These are phyloP conservation scores for Mortierella alpina DNA, from an alignment of 192 early-diverging fungal species.

Conservation along the genomic window DNA sequence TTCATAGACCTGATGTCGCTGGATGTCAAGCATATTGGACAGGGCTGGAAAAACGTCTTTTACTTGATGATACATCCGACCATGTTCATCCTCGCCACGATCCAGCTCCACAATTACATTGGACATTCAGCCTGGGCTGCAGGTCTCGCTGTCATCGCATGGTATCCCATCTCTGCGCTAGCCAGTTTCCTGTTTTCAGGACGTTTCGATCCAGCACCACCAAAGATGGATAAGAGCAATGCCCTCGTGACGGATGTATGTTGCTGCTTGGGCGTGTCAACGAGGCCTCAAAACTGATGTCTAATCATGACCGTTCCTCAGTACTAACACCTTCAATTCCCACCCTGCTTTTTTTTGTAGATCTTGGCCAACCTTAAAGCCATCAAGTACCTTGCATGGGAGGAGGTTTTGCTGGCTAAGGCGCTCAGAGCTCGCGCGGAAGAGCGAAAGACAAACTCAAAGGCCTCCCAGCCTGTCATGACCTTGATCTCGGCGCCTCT, in stretches of 20 bases:
- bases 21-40: constrained; percentile 45
- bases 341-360: neutral
- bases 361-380: constrained; percentile 47
- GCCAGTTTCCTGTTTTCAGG: constrained; percentile 54
- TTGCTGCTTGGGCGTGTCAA: neutral
- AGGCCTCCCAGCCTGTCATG: constrained; percentile 45
- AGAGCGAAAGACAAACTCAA: constrained; percentile 31
- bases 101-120: constrained; percentile 42
- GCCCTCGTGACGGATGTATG: constrained; percentile 48
- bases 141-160: constrained; percentile 30
- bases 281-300: too few relatives aligned
- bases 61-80: constrained; percentile 39
- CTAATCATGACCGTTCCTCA: neutral
- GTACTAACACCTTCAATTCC: neutral
- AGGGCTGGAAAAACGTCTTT: constrained; percentile 41
- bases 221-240: constrained; percentile 34
- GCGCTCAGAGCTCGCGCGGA: constrained; percentile 26
- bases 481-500: constrained; percentile 48
- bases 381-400: constrained; percentile 44
- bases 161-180: constrained; percentile 50
- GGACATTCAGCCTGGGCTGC: constrained; percentile 46
- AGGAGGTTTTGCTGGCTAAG: constrained; percentile 35
- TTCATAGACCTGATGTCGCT: constrained; percentile 30
- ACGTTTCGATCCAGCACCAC: constrained; percentile 32
- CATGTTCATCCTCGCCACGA: constrained; percentile 28